Conservation (phyloP, 75 land plant genomes). For the Chamaecyparis obtusa region DNA sequence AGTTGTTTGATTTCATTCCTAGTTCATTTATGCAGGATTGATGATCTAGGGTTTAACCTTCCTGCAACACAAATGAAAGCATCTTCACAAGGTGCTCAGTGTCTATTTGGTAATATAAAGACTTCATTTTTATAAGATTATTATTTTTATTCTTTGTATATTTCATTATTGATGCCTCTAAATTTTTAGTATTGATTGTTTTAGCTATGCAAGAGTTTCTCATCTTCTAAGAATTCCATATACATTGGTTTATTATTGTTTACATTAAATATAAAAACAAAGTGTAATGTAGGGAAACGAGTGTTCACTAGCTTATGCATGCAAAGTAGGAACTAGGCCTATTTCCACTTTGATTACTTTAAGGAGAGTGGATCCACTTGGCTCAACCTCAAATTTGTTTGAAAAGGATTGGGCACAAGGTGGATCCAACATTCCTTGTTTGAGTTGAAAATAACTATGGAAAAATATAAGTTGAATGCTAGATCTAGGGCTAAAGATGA, state of each 20-base stretch:
- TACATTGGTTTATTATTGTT: neutral
- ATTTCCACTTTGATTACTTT: too few relatives aligned
- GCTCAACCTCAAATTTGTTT: too few relatives aligned
- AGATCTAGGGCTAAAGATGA: too few relatives aligned
- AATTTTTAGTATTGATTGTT: neutral
- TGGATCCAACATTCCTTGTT: too few relatives aligned
- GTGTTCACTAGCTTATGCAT: too few relatives aligned
- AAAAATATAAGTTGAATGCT: too few relatives aligned
- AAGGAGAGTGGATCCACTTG: too few relatives aligned
- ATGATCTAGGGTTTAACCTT: neutral
- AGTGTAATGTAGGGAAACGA: too few relatives aligned
- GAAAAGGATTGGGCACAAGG: too few relatives aligned
- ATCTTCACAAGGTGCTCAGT: neutral
- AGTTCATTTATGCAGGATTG: slow-evolving; percentile 7
- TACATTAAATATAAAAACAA: neutral
- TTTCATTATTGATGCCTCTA: neutral
- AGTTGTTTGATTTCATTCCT: neutral
- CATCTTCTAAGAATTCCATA: neutral
- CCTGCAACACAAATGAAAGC: neutral
- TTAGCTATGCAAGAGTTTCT: neutral
- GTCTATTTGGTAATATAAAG: neutral
- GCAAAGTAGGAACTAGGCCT: too few relatives aligned
- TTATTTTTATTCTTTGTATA: neutral
- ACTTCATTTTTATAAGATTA: neutral
- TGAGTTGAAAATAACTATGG: too few relatives aligned